These are phyloP conservation scores for Cardiospermum halicacabum DNA, from an alignment of 345 rosid species.

Conservation along the genomic window DNA sequence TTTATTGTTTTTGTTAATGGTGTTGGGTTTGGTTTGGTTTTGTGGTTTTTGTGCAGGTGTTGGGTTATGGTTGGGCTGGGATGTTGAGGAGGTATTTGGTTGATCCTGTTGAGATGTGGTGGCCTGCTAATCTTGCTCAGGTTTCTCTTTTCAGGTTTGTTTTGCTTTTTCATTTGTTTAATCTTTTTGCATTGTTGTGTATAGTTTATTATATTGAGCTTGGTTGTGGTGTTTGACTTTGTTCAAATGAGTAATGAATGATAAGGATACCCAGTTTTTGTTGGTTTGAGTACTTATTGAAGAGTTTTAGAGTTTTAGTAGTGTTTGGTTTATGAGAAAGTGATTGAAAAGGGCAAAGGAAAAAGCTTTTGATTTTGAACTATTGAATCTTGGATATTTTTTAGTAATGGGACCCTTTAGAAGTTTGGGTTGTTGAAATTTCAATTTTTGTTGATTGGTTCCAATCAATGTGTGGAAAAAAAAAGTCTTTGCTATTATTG, in stretches of 20 bases:
- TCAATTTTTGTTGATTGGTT: slow-evolving; percentile 8
- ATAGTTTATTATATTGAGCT: too few species aligned
- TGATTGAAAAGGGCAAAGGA: not conserved
- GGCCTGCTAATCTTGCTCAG: slow-evolving; percentile 99
- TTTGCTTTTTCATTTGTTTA: not conserved
- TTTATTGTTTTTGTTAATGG: not conserved
- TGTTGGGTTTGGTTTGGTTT: not conserved
- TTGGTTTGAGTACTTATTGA: too few species aligned
- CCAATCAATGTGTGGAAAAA: not conserved
- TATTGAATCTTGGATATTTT: slow-evolving; percentile 20
- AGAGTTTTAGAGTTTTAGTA: too few species aligned
- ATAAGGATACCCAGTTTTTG: too few species aligned
- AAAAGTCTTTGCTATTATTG: not conserved
- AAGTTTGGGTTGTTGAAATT: slow-evolving; percentile 5
- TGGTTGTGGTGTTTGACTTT: too few species aligned
- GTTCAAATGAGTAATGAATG: too few species aligned
- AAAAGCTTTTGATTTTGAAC: not conserved
- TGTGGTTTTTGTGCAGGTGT: too few species aligned
- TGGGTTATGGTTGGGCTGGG: slow-evolving; percentile 99
- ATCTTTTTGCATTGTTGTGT: not conserved
- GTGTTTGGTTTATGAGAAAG: slow-evolving; percentile 25
- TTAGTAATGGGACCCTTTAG: slow-evolving; percentile 6
- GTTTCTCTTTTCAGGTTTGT: slow-evolving; percentile 93
- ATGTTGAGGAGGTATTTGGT: slow-evolving; percentile 91
- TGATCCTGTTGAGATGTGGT: slow-evolving; percentile 99